A percentile compares a stretch with the other conserved stretches of the same genome.
phyloP scores from a whole-genome alignment of 495 filamentous ascomycete species.

The Penicillium malachiteum region DNA sequence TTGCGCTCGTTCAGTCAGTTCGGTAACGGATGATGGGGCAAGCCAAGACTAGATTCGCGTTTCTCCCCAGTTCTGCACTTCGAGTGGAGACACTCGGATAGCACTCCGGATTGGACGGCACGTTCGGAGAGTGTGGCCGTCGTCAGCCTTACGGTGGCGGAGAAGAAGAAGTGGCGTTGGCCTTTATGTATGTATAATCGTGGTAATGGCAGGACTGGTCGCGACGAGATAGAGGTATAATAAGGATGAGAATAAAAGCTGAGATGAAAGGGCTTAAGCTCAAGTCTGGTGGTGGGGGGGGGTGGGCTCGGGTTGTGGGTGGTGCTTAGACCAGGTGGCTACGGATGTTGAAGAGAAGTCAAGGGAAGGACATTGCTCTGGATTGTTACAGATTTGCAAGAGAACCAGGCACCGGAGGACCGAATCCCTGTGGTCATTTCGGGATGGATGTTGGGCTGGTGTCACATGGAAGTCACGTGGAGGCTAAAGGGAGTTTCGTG shows the following conservation, averaged over 20 bases:
- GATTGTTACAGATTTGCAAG: constrained; percentile 7
- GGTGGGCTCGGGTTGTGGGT: background rate
- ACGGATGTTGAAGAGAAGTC: background rate
- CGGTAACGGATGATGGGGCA: too few relatives aligned
- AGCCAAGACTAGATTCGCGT: constrained; percentile 1
- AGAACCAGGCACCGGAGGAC: constrained; percentile 6
- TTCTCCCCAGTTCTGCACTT: constrained; percentile 18
- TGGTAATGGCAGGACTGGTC: background rate
- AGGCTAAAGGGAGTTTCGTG: background rate
- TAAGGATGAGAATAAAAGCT: background rate
- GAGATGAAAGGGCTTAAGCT: background rate
- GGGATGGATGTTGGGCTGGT: constrained; percentile 6
- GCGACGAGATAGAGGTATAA: background rate
- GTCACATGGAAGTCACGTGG: constrained; percentile 7
- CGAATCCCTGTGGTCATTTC: constrained; percentile 3
- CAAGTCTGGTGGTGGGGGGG: background rate
- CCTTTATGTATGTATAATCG: background rate
- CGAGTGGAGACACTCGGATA: constrained; percentile 15
- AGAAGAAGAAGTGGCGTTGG: background rate
- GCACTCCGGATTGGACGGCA: constrained; percentile 23
- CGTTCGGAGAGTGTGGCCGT: constrained; percentile 20
- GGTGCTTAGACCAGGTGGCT: background rate
- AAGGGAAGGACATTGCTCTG: constrained; percentile 1
- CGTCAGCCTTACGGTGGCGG: constrained; percentile 19
- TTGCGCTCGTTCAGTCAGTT: too few relatives aligned